Evolutionary conservation across 2,329 filamentous ascomycete species (phyloP), one percentile per base, ranked within the genome.

Genomic region (Colletotrichum salicis): DNA sequence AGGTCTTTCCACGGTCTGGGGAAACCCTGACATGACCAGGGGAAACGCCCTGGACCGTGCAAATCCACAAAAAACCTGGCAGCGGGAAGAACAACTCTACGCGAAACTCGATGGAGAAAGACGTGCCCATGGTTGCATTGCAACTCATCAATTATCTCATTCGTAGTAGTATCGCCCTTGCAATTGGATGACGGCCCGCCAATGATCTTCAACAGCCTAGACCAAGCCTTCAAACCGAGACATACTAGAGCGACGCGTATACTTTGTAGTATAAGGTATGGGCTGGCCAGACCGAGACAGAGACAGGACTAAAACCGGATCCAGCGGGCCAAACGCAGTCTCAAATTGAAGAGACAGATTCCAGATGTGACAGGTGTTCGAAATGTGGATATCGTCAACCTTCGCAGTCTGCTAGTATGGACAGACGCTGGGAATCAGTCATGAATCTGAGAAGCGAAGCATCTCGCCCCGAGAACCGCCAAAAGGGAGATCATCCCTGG

Each of bases 161-260:
- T 1, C 33, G 33, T 13, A 27, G 31, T 27, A 60, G 70, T 48
- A 51, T 48, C 10, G 48, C 29, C 65, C 70, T 64, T 58, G 64
- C 45, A 37, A 31, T 22, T 27, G 35, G 33, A 15, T n/a, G 35
- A 11, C n/a, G 29, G 41, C 52, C 58, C 22, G 22, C 66, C 48
- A 64, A 69, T 68, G 65, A 70, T 70, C 70, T 59, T 51, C 55
- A 64, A 33, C 35, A 45, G 31, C 58, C 29, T 8, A 48, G 45
- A 24, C 27, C 59, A 15, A 13, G 22, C 35, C 22, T 55, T 71
- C 19, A 64, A 72, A 37, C 60, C 60, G 55, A 72, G 70, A 70
- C 65, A 56, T 70, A 15, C 64, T 48, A 41, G 27, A 37, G 56
- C 65, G 56, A 68, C 58, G 54, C 58, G 64, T 68, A 55, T 22